Base-by-base conservation (phyloP, 139 green algal genomes). In the Chara braunii region DNA sequence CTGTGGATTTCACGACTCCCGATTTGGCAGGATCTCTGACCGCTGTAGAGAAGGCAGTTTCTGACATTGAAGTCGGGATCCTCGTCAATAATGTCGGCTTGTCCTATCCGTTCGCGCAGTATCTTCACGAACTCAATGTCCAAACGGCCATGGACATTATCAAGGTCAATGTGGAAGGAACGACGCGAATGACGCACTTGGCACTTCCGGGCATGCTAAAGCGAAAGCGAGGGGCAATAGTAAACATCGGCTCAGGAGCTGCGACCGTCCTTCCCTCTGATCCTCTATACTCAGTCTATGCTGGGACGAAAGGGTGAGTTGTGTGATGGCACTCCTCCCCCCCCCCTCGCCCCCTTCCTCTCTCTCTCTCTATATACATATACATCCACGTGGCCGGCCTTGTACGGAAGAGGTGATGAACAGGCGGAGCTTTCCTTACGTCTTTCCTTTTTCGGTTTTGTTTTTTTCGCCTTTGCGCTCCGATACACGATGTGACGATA, bases 31-130 rank as follows among this genome's bases (percentile, higher is more conserved):
- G 4, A 7, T 23, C 28, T 24, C 44, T 67, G 57, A 35, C 24
- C 9, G 23, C 18, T 18, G 28, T 65, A 11, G 55, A 40, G 3
- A 29, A 26, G 2, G 2, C 36, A 9, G 33, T 61, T 0, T 58
- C 70, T 0, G 84, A 89, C 51, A 75, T 92, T 5, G 79, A 91
- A n/a, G 72, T 94, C 7, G 87, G 85, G 23, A 43, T 94, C 7
- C 82, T 94, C 18, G 73, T 94, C 29, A 94, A 94, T 78, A 94
- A 94, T 52, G 87, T 84, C 4, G 87, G 87, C 14, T 61, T 90
- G 64, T 87, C 79, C 0, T 92, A 94, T 53, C 81, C 86, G 40
- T 78, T 94, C 62, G 76, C 85, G 8, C 74, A 88, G 26, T 40
- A 59, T 50, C 53, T 74, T 9, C 55, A 74, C 57, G 65, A 74